Evolutionary conservation across 352 stramenopile species (phyloP).

Genomic region (Pythium chondricola): DNA sequence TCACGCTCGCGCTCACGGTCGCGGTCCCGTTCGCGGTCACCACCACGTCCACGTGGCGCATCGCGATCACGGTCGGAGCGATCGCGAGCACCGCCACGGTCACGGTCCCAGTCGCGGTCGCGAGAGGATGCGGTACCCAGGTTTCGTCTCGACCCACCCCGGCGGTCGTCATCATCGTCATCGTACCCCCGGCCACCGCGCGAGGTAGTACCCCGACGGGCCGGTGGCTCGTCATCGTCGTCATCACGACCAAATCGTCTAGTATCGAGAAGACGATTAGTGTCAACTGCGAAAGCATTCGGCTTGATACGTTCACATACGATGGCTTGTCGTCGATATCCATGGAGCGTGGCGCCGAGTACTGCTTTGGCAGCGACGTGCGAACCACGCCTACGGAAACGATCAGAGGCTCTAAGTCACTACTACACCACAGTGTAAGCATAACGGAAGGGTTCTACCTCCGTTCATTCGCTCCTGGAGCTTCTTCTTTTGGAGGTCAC

Average conservation of each 20-base stretch:
- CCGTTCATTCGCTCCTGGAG: constrained; percentile 76
- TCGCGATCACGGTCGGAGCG: constrained; percentile 18
- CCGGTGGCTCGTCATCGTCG: constrained; percentile 35
- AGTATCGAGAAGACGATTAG: not conserved
- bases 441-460: too few relatives aligned
- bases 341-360: constrained; percentile 61
- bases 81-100: constrained; percentile 25
- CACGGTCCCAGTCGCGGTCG: constrained; percentile 30
- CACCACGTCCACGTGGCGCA: constrained; percentile 15
- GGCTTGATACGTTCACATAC: constrained; percentile 25
- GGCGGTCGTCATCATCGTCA: constrained; percentile 36
- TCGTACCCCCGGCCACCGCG: constrained; percentile 31
- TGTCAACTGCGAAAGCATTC: too few relatives aligned
- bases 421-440: too few relatives aligned
- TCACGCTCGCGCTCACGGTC: constrained; percentile 23
- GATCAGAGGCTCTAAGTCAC: too few relatives aligned
- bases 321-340: constrained; percentile 80
- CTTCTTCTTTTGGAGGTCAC: constrained; percentile 84
- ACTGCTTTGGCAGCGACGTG: constrained; percentile 70
- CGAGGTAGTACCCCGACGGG: constrained; percentile 12
- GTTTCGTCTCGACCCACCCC: constrained; percentile 16
- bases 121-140: constrained; percentile 25
- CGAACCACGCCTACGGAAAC: constrained; percentile 49
- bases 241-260: constrained; percentile 76
- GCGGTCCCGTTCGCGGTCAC: constrained; percentile 20